Percentiles rank a stretch among this genome's conserved stretches.
Conservation (phyloP, 202 grass and related monocot species). For the Elaeis oleifera region DNA sequence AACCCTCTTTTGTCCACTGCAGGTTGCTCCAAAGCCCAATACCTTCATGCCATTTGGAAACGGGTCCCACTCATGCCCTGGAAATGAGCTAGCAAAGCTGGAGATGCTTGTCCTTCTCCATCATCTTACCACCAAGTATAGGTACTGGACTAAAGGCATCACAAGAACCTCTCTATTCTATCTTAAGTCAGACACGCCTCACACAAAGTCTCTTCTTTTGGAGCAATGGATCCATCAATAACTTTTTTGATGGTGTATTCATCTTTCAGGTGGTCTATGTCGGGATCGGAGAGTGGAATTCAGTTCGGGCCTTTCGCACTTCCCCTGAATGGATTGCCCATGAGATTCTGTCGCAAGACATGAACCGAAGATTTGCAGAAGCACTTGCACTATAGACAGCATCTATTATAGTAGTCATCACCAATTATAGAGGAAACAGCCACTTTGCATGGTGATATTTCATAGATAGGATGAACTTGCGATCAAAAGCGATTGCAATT, state of each 20-base stretch:
- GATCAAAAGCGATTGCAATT: no score
- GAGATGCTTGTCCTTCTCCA: conserved; percentile 94
- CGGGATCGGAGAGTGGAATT: conserved; percentile 63
- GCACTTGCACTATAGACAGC: no score
- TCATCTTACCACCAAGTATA: conserved; percentile 81
- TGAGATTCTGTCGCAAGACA: conserved; percentile 63
- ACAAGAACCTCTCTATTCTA: not conserved
- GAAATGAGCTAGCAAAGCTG: conserved; percentile 96
- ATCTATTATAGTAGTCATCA: no score
- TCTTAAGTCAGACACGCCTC: no score
- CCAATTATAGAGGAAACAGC: no score
- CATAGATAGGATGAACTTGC: no score
- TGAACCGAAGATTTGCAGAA: not conserved
- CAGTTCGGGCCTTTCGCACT: conserved; percentile 93
- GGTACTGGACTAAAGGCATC: conserved; percentile 17
- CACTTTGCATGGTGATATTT: no score
- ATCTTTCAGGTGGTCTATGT: conserved; percentile 53
- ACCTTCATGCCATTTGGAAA: conserved; percentile 99
- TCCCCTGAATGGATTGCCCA: conserved; percentile 76
- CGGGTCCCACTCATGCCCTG: conserved; percentile 92
- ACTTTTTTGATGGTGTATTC: not conserved
- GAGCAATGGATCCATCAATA: not conserved
- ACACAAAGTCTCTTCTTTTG: no score
- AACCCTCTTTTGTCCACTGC: no score
- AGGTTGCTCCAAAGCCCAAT: conserved; percentile 83